phyloP scores from a whole-genome alignment of 495 filamentous ascomycete genomes.

The Lepidopterella palustris region DNA sequence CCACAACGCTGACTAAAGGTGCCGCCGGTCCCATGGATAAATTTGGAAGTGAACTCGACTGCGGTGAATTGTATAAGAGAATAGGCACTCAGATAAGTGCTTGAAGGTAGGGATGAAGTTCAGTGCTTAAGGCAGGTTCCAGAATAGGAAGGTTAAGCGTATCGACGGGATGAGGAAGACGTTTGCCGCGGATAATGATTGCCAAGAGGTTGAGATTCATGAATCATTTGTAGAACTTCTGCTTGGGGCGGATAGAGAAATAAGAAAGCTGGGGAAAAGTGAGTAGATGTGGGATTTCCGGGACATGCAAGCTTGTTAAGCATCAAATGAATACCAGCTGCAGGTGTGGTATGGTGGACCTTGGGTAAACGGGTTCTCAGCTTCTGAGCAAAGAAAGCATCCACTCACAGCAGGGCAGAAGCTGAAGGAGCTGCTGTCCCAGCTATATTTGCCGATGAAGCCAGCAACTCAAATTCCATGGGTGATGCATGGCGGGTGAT shows the following conservation, averaged over 20 bases:
- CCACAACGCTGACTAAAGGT: constrained; percentile 8
- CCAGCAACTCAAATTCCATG: no score
- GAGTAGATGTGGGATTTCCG: constrained; percentile 12
- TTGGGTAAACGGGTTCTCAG: no score
- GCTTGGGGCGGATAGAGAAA: background rate
- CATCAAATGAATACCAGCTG: background rate
- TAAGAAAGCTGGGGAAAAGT: background rate
- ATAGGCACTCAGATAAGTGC: constrained; percentile 11
- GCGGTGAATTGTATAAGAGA: background rate
- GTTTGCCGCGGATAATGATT: constrained; percentile 16
- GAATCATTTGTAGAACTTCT: no score
- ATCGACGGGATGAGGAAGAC: constrained; percentile 12
- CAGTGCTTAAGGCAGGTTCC: background rate
- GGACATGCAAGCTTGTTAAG: background rate
- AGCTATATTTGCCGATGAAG: no score
- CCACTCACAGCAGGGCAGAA: background rate
- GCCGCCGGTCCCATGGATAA: background rate
- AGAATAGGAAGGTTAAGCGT: constrained; percentile 10
- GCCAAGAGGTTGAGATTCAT: no score
- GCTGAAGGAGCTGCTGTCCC: no score
- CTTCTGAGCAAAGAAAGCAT: no score
- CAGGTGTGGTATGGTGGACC: background rate
- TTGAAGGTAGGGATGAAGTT: background rate
- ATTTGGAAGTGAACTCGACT: background rate
- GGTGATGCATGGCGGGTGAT: background rate